Evolutionary conservation across 768 basidiomycete genomes (phyloP), one percentile per base, ranked within the genome.

Genomic region (Tricholoma matsutake): DNA sequence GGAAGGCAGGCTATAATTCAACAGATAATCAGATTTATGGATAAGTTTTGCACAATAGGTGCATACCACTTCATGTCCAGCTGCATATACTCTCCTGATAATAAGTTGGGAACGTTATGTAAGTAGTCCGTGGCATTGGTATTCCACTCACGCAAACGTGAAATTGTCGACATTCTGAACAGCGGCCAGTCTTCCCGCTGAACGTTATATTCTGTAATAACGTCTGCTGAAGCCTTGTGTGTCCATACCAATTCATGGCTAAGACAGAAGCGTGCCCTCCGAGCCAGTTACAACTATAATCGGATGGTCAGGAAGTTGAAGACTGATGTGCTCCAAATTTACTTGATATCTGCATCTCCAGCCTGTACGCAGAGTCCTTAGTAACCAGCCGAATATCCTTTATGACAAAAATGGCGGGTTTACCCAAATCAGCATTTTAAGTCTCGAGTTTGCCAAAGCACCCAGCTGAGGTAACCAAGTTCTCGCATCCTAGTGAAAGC

Each of bases 111-210:
- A 14, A 31, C n/a, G 56, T 29, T 54, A 7, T 56, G n/a, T n/a
- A n/a, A n/a, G 18, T 25, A 43, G 39, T 45, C 43, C 39, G 25
- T 9, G 43, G 6, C 3, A 41, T 14, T 4, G n/a, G 31, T 25
- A 58, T 49, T 47, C 9, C 2, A 80, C 86, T 65, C 60, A 87
- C 86, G 85, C 87, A 69, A 88, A 89, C 0, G 83, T 76, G 67
- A 88, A 87, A 60, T 86, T 85, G 62, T 84, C 85, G 34, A 88
- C 82, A 55, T 87, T 87, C 67, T 85, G 81, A 16, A 87, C 77
- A 0, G 85, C 81, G 0, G 84, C 87, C 4, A 0, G 83, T 64
- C 5, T 68, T 71, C 1, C 81, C 84, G 37, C 77, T 56, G 28
- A 88, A 79, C 0, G 86, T 86, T 74, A 88, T 86, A 61, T 86